Evolutionary conservation across 75 land plant genomes (phyloP).

Genomic region (Sequoiadendron giganteum): DNA sequence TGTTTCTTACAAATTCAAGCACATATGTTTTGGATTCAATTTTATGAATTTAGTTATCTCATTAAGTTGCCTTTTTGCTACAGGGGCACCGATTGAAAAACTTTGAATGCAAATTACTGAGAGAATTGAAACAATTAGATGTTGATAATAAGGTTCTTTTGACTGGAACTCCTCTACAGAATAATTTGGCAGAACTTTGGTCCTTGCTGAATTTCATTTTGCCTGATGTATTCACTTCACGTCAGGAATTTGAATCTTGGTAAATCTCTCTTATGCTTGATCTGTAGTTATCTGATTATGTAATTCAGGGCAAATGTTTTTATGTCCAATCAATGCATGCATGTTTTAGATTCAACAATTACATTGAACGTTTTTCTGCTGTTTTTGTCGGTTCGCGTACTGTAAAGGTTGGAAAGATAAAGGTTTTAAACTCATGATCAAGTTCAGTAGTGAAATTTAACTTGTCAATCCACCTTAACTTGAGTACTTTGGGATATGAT

Average conservation of each 20-base stretch:
- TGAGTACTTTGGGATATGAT: too few species aligned
- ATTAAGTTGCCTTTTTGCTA: background rate
- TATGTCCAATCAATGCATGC: background rate
- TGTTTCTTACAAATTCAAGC: background rate
- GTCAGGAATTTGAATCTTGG: constrained; percentile 88
- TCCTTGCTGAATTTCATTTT: constrained; percentile 91
- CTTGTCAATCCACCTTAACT: background rate
- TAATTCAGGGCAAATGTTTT: background rate
- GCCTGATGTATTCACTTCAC: constrained; percentile 92
- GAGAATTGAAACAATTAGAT: constrained; percentile 65
- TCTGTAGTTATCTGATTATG: background rate
- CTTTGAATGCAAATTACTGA: constrained; percentile 67
- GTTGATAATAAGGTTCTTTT: constrained; percentile 80
- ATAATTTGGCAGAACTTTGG: constrained; percentile 96
- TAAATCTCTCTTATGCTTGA: constrained; percentile 14
- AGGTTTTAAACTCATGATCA: background rate
- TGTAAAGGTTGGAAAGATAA: background rate
- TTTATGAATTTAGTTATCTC: background rate
- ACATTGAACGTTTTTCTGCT: background rate
- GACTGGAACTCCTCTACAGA: constrained; percentile 95
- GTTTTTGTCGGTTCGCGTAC: background rate
- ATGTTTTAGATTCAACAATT: background rate
- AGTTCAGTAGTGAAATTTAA: background rate
- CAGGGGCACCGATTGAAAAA: constrained; percentile 97
- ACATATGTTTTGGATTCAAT: background rate